Percentiles rank a stretch among this genome's conserved stretches.
Conservation (phyloP, 768 basidiomycete species). For the Rhodosporidiobolus odoratus region DNA sequence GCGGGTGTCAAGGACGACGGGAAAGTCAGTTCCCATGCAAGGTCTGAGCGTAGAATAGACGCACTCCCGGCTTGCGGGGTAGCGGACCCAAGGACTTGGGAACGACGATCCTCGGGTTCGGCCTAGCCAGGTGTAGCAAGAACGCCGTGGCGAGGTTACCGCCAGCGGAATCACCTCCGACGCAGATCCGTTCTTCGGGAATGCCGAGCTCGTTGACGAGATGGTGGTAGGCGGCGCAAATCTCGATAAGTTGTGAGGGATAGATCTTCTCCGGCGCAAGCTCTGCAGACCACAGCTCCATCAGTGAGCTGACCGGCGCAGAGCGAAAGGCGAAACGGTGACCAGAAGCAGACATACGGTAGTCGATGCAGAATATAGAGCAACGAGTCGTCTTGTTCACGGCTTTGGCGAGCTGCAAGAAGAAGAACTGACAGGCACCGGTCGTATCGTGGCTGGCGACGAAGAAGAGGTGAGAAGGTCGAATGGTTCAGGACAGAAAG, state of each 20-base stretch:
- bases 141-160: constrained; percentile 58
- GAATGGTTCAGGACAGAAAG: too few species aligned
- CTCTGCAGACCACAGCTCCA: not conserved
- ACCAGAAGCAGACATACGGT: constrained; percentile 6
- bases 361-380: constrained; percentile 27
- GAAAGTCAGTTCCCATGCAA: not conserved
- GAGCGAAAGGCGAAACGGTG: not conserved
- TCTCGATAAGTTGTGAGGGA: constrained; percentile 68
- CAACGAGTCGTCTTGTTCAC: constrained; percentile 14
- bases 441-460: not conserved
- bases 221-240: constrained; percentile 66
- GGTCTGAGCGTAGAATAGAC: not conserved
- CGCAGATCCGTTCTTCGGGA: constrained; percentile 57
- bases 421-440: not conserved
- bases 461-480: too few species aligned
- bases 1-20: not conserved
- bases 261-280: constrained; percentile 53
- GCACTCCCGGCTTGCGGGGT: constrained; percentile 17
- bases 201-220: constrained; percentile 58
- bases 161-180: constrained; percentile 72
- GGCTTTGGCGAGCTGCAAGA: not conserved
- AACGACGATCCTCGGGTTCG: constrained; percentile 12
- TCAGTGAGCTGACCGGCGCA: fast-evolving
- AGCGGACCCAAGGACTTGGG: constrained; percentile 2
- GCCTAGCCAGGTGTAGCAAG: constrained; percentile 43